phyloP scores from a whole-genome alignment of 208 protist genomes.

The Trypanosoma theileri region DNA sequence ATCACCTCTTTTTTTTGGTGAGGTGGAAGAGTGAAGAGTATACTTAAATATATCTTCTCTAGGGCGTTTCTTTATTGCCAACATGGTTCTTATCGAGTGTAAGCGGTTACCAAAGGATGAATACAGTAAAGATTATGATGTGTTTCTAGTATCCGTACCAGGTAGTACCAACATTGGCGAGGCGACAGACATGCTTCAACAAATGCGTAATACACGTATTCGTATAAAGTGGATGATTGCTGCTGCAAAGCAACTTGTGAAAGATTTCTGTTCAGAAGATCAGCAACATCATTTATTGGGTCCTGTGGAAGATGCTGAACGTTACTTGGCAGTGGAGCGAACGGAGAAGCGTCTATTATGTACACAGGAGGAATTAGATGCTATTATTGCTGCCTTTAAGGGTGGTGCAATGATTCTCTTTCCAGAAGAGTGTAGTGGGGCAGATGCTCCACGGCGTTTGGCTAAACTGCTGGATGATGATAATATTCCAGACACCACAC shows the following conservation, averaged over 20 bases:
- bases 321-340: slow-evolving; percentile 77
- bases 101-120: slow-evolving; percentile 90
- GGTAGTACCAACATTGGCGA: slow-evolving; percentile 71
- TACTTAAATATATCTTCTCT: too few relatives aligned
- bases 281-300: slow-evolving; percentile 71
- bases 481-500: slow-evolving; percentile 47
- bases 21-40: too few relatives aligned
- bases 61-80: not conserved
- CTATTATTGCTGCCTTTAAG: slow-evolving; percentile 68
- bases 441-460: slow-evolving; percentile 63
- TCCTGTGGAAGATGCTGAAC: slow-evolving; percentile 67
- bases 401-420: slow-evolving; percentile 89
- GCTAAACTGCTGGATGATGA: slow-evolving; percentile 69
- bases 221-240: slow-evolving; percentile 84
- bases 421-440: slow-evolving; percentile 81
- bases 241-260: slow-evolving; percentile 77
- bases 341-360: slow-evolving; percentile 53
- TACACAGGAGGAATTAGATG: slow-evolving; percentile 70
- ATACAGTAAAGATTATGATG: slow-evolving; percentile 90
- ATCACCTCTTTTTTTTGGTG: too few relatives aligned
- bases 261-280: slow-evolving; percentile 64
- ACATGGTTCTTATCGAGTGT: slow-evolving; percentile 89
- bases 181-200: slow-evolving; percentile 67
- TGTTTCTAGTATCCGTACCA: slow-evolving; percentile 64
- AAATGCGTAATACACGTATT: slow-evolving; percentile 87